Evolutionary conservation across 768 basidiomycete genomes (phyloP).

Genomic region (Psilocybe cyanescens): DNA sequence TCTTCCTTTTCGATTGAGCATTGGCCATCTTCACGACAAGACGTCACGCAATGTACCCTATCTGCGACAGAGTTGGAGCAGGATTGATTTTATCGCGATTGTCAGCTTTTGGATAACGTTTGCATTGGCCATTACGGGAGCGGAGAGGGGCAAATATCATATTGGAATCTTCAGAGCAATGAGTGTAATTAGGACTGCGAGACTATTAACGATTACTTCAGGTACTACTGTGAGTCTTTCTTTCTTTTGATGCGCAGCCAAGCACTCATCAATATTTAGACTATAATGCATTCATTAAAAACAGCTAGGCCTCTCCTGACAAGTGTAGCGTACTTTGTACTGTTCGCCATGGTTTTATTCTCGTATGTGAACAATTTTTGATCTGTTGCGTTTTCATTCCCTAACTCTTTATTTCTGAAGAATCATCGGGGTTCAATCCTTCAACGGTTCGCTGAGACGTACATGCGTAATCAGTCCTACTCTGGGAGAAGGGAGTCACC

Average conservation of each 20-base stretch:
- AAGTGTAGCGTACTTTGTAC: slow-evolving; percentile 87
- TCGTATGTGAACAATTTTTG: slow-evolving; percentile 54
- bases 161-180: slow-evolving; percentile 89
- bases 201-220: slow-evolving; percentile 84
- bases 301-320: slow-evolving; percentile 88
- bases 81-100: slow-evolving; percentile 89
- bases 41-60: slow-evolving; percentile 80
- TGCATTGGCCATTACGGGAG: slow-evolving; percentile 63
- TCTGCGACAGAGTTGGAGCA: slow-evolving; percentile 89
- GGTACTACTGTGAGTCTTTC: slow-evolving; percentile 79
- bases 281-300: slow-evolving; percentile 93
- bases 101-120: slow-evolving; percentile 89
- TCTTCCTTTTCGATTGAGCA: slow-evolving; percentile 65
- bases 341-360: slow-evolving; percentile 89
- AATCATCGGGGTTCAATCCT: slow-evolving; percentile 93
- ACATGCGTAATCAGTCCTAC: slow-evolving; percentile 60
- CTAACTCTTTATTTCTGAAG: slow-evolving; percentile 34
- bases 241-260: not conserved
- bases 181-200: slow-evolving; percentile 81
- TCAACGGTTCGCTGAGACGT: slow-evolving; percentile 81
- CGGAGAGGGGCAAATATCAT: slow-evolving; percentile 71
- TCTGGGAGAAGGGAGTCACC: slow-evolving; percentile 53
- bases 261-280: slow-evolving; percentile 30
- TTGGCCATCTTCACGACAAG: slow-evolving; percentile 57
- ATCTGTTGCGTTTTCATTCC: not conserved